Conservation (phyloP, 2,329 filamentous ascomycete species). For the Grosmannia penicillata region DNA sequence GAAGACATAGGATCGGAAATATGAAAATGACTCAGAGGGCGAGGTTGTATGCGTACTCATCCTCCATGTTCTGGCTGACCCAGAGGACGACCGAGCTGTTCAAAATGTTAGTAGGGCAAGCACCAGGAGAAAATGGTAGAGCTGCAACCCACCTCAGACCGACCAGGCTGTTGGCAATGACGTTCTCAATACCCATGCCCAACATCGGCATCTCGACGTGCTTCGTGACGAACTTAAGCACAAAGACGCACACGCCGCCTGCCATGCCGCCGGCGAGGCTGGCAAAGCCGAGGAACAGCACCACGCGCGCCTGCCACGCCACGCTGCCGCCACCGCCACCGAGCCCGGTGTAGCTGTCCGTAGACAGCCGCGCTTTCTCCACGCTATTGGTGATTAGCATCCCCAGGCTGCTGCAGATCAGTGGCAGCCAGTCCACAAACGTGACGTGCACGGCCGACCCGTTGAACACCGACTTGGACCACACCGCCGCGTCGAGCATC, state of each 20-base stretch:
- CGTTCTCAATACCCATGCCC: conserved; percentile 50
- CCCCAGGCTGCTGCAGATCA: conserved; percentile 50
- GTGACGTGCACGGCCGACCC: conserved; percentile 46
- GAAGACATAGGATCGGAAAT: too few relatives aligned
- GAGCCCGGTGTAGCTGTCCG: conserved; percentile 44
- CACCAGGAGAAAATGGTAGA: conserved; percentile 1
- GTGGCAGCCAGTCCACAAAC: conserved; percentile 56
- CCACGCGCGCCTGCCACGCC: conserved; percentile 54
- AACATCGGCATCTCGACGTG: conserved; percentile 43
- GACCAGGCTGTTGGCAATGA: conserved; percentile 50
- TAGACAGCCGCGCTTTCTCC: conserved; percentile 49
- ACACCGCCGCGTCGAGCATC: conserved; percentile 52
- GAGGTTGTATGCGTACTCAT: conserved; percentile 55
- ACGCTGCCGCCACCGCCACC: conserved; percentile 29
- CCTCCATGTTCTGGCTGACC: conserved; percentile 60
- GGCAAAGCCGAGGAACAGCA: conserved; percentile 53
- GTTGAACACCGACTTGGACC: conserved; percentile 47
- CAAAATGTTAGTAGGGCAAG: conserved; percentile 5
- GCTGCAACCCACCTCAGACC: conserved; percentile 42
- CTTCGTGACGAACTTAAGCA: conserved; percentile 48
- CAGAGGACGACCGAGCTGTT: conserved; percentile 47
- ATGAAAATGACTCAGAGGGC: conserved; percentile 29
- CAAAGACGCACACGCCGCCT: conserved; percentile 52
- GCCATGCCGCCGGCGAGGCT: conserved; percentile 53
- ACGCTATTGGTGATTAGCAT: conserved; percentile 61